Conservation (phyloP, 1,284 basidiomycete species). For the Ceraceosorus guamensis region DNA sequence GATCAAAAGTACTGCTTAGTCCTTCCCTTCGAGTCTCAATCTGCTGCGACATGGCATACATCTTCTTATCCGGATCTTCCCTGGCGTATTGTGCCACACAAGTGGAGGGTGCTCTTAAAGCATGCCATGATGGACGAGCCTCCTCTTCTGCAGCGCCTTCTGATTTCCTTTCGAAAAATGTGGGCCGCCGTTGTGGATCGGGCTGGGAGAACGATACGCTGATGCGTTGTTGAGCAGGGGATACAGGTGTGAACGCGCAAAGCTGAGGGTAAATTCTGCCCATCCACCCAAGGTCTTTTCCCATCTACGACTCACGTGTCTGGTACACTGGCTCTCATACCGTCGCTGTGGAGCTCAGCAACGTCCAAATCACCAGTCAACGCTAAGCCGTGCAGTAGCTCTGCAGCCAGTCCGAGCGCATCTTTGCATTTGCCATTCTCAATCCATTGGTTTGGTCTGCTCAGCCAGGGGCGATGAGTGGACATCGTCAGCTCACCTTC, state of each 20-base stretch:
- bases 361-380: conserved; percentile 42
- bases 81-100: too few species aligned
- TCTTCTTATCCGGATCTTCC: conserved; percentile 2
- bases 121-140: too few species aligned
- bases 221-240: too few species aligned
- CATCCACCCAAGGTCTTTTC: not conserved
- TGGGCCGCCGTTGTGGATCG: too few species aligned
- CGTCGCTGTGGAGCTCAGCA: conserved; percentile 42
- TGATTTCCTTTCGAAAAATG: too few species aligned
- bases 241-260: too few species aligned
- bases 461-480: too few species aligned
- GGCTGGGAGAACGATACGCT: conserved; percentile 43
- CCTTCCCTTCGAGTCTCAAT: conserved; percentile 20
- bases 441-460: conserved; percentile 32
- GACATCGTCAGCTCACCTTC: too few species aligned
- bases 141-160: too few species aligned
- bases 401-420: conserved; percentile 43
- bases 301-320: conserved; percentile 14
- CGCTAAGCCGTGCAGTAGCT: conserved; percentile 42
- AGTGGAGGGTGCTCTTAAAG: too few species aligned
- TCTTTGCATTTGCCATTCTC: conserved; percentile 41
- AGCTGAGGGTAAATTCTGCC: not conserved
- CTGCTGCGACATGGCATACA: conserved; percentile 34
- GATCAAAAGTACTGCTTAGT: conserved; percentile 2
- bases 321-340: conserved; percentile 38